Conservation (phyloP, 192 early-diverging fungal genomes). For the Thoreauomyces humboldtii region DNA sequence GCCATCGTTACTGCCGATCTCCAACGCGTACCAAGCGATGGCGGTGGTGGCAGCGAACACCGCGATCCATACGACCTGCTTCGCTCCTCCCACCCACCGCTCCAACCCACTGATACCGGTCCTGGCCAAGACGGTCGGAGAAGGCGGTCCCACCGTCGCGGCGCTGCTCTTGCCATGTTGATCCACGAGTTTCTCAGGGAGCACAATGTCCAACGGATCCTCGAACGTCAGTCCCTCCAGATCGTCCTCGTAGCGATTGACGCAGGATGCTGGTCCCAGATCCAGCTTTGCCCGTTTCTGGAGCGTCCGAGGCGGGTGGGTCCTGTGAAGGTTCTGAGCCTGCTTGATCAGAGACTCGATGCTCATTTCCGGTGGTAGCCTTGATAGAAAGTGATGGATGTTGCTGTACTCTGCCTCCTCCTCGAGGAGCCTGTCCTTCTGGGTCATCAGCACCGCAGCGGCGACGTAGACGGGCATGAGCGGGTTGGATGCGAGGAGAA, state of each 20-base stretch:
- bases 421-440: not conserved
- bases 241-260: slow-evolving; percentile 5
- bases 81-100: not conserved
- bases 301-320: slow-evolving; percentile 7
- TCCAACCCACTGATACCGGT: not conserved
- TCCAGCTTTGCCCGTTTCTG: not conserved
- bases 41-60: slow-evolving; percentile 17
- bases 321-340: not conserved
- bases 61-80: not conserved
- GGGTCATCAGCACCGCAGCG: slow-evolving; percentile 37
- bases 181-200: slow-evolving; percentile 8
- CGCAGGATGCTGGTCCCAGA: slow-evolving; percentile 6
- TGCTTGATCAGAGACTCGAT: slow-evolving; percentile 8
- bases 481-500: slow-evolving; percentile 58
- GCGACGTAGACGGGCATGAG: slow-evolving; percentile 64
- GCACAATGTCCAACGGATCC: not conserved
- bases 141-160: not conserved
- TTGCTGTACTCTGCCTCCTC: slow-evolving; percentile 4
- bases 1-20: slow-evolving; percentile 1
- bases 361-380: not conserved
- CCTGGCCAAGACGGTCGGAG: not conserved
- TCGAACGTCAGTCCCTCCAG: slow-evolving; percentile 5
- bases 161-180: not conserved
- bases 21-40: slow-evolving; percentile 12
- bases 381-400: slow-evolving; percentile 23